phyloP scores from a whole-genome alignment of 148 eudicot species.

The Camellia granthamiana region DNA sequence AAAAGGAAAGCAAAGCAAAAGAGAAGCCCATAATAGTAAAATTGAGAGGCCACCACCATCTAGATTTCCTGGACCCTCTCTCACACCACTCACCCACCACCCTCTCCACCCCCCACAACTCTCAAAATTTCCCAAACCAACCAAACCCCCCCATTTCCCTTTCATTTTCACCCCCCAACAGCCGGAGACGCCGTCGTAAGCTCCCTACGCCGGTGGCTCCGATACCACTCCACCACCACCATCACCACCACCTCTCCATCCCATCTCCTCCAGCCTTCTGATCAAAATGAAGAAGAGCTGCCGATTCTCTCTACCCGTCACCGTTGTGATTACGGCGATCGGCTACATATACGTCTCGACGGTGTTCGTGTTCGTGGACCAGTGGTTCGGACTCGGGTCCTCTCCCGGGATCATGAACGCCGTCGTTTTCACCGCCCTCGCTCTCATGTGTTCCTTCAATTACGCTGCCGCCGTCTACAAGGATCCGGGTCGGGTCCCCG shows the following conservation, averaged over 20 bases:
- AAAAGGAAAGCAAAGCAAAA: neutral
- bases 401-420: conserved; percentile 87
- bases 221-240: neutral
- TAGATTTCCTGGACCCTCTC: neutral
- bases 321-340: conserved; percentile 47
- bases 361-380: conserved; percentile 66
- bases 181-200: conserved; percentile 16
- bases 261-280: neutral
- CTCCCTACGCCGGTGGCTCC: conserved; percentile 34
- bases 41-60: neutral
- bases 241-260: neutral
- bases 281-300: conserved; percentile 35
- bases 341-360: conserved; percentile 65
- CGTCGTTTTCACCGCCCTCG: conserved; percentile 50
- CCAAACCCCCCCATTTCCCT: neutral
- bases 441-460: conserved; percentile 48
- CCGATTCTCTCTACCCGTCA: conserved; percentile 59
- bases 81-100: neutral
- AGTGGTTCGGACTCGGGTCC: conserved; percentile 80
- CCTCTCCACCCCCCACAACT: neutral
- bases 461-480: conserved; percentile 57
- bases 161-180: neutral
- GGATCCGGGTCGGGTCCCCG: conserved; percentile 90
- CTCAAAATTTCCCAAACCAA: conserved; percentile 5
- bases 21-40: neutral